Conservation (phyloP, 2,329 filamentous ascomycete species). For the Calonectria montana region DNA sequence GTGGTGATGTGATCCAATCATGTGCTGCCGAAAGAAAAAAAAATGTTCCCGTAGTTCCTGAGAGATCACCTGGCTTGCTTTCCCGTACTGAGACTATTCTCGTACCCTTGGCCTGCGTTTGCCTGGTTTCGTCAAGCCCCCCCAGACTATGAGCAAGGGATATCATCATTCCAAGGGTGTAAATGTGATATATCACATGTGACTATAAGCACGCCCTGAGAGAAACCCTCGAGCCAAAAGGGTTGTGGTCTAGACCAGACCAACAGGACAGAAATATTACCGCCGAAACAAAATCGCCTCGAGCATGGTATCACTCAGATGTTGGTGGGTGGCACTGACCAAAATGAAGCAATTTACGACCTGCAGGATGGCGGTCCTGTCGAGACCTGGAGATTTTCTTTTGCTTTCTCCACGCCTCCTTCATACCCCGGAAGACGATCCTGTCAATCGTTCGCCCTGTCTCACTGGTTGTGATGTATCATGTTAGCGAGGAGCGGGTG, state of each 20-base stretch:
- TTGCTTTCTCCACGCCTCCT: not conserved
- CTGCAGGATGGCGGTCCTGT: constrained; percentile 9
- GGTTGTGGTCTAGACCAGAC: not conserved
- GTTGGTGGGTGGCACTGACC: not conserved
- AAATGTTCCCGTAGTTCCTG: constrained; percentile 27
- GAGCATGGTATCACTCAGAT: not conserved
- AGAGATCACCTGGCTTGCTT: constrained; percentile 24
- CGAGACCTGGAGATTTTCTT: constrained; percentile 10
- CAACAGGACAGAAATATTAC: not conserved
- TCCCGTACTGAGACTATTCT: constrained; percentile 38
- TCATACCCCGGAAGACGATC: constrained; percentile 6
- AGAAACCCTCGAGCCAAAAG: not conserved
- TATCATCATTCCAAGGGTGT: constrained; percentile 25
- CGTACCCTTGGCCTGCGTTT: constrained; percentile 28
- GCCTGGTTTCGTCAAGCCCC: constrained; percentile 33
- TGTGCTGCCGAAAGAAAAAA: constrained; percentile 8
- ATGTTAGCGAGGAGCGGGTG: constrained; percentile 3
- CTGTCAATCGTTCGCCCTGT: constrained; percentile 18
- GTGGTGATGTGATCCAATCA: constrained; percentile 17
- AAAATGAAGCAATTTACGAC: constrained; percentile 19
- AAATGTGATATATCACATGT: constrained; percentile 37
- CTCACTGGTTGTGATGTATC: constrained; percentile 15
- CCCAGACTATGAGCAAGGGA: constrained; percentile 28
- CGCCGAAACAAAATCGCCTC: not conserved
- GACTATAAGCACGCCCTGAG: constrained; percentile 17